Conservation (phyloP, 2,329 filamentous ascomycete species). For the Cryphonectria radicalis region DNA sequence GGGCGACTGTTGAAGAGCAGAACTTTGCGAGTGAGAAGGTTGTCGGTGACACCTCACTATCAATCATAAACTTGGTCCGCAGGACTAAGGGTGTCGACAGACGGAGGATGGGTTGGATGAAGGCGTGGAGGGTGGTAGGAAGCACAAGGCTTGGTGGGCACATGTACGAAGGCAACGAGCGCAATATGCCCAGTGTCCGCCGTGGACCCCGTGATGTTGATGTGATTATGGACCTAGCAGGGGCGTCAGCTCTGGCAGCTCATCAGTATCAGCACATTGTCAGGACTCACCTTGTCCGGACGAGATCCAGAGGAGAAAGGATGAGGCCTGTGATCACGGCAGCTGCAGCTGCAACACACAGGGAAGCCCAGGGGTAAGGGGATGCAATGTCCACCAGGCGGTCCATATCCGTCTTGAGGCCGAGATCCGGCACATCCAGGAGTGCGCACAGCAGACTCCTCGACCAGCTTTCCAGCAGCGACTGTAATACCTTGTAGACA, state of each 20-base stretch:
- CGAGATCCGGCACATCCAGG: conserved; percentile 85
- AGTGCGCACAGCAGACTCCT: conserved; percentile 88
- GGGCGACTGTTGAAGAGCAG: conserved; percentile 75
- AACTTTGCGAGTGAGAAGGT: conserved; percentile 85
- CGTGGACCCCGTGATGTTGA: conserved; percentile 75
- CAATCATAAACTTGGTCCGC: conserved; percentile 81
- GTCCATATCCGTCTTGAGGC: conserved; percentile 75
- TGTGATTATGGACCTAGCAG: conserved; percentile 75
- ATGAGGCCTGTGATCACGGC: conserved; percentile 76
- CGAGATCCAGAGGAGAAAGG: conserved; percentile 85
- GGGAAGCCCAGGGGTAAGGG: conserved; percentile 78
- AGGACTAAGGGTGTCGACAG: conserved; percentile 84
- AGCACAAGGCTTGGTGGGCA: conserved; percentile 73
- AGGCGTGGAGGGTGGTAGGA: conserved; percentile 85
- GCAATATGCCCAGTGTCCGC: conserved; percentile 77
- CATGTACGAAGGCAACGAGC: conserved; percentile 76
- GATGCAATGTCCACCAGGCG: conserved; percentile 74
- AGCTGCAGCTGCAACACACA: conserved; percentile 70
- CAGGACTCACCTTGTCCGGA: conserved; percentile 70
- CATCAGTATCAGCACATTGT: not conserved
- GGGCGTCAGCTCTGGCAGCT: conserved; percentile 35
- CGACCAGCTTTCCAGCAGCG: conserved; percentile 89
- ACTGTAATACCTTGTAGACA: conserved; percentile 83
- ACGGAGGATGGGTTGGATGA: conserved; percentile 80
- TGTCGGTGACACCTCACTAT: conserved; percentile 78